Conservation (phyloP, 108 stramenopile genomes). For the Pseudonitzschia pungens region DNA sequence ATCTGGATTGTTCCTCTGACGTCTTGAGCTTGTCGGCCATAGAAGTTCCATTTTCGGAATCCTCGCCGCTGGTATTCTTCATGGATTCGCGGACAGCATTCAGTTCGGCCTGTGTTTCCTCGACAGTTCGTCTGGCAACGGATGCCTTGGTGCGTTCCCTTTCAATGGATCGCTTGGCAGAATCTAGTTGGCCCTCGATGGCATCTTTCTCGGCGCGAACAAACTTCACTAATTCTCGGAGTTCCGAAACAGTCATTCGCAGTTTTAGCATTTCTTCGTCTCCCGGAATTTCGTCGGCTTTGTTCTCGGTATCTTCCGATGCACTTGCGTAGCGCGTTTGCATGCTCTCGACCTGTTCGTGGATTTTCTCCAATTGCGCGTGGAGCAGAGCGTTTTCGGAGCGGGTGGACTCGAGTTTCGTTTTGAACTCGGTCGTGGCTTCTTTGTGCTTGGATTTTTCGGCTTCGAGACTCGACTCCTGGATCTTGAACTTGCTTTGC, state of each 20-base stretch:
- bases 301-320: constrained; percentile 9
- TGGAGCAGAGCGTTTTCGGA: constrained; percentile 76
- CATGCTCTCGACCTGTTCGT: constrained; percentile 59
- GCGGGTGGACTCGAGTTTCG: constrained; percentile 56
- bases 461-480: constrained; percentile 42
- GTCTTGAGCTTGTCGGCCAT: constrained; percentile 47
- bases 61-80: constrained; percentile 2
- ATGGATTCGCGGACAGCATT: constrained; percentile 42
- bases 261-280: constrained; percentile 27
- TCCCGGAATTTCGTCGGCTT: constrained; percentile 18
- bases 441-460: constrained; percentile 57
- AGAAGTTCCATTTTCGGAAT: background rate
- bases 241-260: constrained; percentile 58
- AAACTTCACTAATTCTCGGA: constrained; percentile 79
- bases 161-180: constrained; percentile 66
- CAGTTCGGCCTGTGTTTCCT: constrained; percentile 80
- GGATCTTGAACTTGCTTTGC: constrained; percentile 50
- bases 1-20: constrained; percentile 62
- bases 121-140: constrained; percentile 70
- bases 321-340: constrained; percentile 29
- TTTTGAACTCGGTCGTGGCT: constrained; percentile 49
- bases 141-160: constrained; percentile 72
- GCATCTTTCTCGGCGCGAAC: constrained; percentile 79
- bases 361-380: constrained; percentile 68
- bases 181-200: constrained; percentile 73